Evolutionary conservation across 176 grass and related monocot species (phyloP).

Genomic region (Thalia dealbata): DNA sequence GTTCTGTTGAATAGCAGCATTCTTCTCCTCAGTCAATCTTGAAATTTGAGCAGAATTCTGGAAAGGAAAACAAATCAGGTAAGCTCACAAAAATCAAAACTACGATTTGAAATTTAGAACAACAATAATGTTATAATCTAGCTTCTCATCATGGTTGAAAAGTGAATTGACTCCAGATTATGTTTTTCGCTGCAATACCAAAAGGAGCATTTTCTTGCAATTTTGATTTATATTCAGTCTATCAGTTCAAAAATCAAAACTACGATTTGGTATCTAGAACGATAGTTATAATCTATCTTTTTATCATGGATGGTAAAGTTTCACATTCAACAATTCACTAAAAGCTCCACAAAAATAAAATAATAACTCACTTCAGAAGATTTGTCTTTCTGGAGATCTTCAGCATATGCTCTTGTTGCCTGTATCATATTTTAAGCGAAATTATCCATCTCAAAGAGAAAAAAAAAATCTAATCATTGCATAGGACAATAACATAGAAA

Average conservation of each 20-base stretch:
- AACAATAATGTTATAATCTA: too few relatives aligned
- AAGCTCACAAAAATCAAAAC: too few relatives aligned
- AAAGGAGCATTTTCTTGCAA: too few relatives aligned
- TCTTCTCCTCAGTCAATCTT: slow-evolving; percentile 10
- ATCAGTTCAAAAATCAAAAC: too few relatives aligned
- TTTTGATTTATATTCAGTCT: too few relatives aligned
- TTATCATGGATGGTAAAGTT: too few relatives aligned
- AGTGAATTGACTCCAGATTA: too few relatives aligned
- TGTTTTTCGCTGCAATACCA: too few relatives aligned
- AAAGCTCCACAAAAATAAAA: not conserved
- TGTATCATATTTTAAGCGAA: slow-evolving; percentile 23
- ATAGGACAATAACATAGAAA: not conserved
- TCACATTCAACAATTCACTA: not conserved
- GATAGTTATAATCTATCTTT: too few relatives aligned
- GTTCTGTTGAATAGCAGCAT: slow-evolving; percentile 8
- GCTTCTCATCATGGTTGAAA: too few relatives aligned
- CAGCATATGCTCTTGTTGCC: slow-evolving; percentile 43
- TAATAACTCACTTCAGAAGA: slow-evolving; percentile 30
- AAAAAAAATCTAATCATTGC: slow-evolving; percentile 2
- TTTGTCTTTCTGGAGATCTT: slow-evolving; percentile 27
- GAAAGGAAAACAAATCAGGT: not conserved
- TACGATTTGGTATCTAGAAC: too few relatives aligned
- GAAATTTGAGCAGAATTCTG: slow-evolving; percentile 2
- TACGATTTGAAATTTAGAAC: too few relatives aligned
- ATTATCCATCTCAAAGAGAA: slow-evolving; percentile 12